These are phyloP conservation scores for Mimosa bimucronata DNA, from an alignment of 306 rosid genomes.

Conservation along the genomic window DNA sequence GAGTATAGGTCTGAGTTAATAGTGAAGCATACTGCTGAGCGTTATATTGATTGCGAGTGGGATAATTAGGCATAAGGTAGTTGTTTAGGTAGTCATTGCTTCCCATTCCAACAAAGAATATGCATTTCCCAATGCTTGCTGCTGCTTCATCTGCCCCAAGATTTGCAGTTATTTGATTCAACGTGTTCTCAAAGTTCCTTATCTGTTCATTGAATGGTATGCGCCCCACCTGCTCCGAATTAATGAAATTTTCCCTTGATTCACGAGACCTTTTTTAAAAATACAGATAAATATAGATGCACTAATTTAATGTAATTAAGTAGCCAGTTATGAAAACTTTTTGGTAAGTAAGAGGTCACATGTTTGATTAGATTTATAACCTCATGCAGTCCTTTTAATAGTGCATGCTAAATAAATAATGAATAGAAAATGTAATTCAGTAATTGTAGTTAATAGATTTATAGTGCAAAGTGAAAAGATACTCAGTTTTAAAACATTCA, in stretches of 20 bases:
- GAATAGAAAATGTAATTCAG: no score
- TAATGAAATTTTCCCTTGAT: background rate
- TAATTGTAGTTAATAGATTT: no score
- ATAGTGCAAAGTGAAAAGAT: no score
- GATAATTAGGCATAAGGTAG: slow-evolving; percentile 91
- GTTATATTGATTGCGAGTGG: slow-evolving; percentile 71
- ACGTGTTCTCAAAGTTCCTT: slow-evolving; percentile 75
- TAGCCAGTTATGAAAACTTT: background rate
- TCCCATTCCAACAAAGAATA: slow-evolving; percentile 94
- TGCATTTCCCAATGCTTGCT: slow-evolving; percentile 48
- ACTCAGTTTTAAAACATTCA: background rate
- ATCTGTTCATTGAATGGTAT: slow-evolving; percentile 82
- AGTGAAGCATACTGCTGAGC: slow-evolving; percentile 72
- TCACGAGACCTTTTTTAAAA: background rate
- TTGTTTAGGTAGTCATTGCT: slow-evolving; percentile 96
- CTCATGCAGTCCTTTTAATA: background rate
- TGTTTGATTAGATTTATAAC: no score
- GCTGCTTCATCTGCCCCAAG: slow-evolving; percentile 65
- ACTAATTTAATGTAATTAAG: background rate
- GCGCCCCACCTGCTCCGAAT: slow-evolving; percentile 66
- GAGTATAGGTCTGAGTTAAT: slow-evolving; percentile 59
- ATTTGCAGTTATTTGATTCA: slow-evolving; percentile 58
- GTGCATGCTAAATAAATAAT: no score
- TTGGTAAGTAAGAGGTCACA: no score
- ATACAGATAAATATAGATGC: background rate